Conservation (phyloP, 345 rosid genomes). For the Euphorbia lathyris region DNA sequence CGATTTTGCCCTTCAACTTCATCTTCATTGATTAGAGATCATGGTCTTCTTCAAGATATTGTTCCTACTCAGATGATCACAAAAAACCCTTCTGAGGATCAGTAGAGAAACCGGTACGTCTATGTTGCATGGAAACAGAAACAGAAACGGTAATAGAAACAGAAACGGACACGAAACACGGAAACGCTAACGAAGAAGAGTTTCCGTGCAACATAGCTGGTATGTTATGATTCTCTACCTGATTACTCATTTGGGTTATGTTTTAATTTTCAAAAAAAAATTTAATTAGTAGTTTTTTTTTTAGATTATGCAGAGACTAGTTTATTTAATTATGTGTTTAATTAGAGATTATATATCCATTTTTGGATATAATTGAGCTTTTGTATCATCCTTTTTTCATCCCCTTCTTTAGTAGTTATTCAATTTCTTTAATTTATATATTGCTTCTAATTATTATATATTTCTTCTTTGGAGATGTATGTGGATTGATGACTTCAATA, state of each 20-base stretch:
- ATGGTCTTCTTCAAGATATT: conserved; percentile 92
- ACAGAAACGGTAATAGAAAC: too few relatives aligned
- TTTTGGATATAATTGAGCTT: conserved; percentile 23
- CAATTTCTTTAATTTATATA: not conserved
- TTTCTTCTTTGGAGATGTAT: not conserved
- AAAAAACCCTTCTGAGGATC: conserved; percentile 35
- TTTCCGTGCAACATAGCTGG: conserved; percentile 21
- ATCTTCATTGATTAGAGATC: conserved; percentile 46
- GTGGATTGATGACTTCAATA: not conserved
- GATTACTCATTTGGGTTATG: conserved; percentile 13
- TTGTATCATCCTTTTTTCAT: conserved; percentile 11
- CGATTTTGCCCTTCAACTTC: conserved; percentile 20
- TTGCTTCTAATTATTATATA: not conserved
- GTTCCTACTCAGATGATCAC: conserved; percentile 66
- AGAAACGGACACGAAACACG: too few relatives aligned
- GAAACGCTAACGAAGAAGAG: too few relatives aligned
- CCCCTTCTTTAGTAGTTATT: not conserved
- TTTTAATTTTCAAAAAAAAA: not conserved
- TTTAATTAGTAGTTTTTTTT: conserved; percentile 4
- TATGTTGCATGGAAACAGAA: too few relatives aligned
- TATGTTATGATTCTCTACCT: conserved; percentile 38
- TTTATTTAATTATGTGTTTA: conserved; percentile 25
- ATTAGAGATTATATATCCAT: conserved; percentile 12
- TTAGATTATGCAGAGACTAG: conserved; percentile 16
- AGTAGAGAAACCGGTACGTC: too few relatives aligned